Evolutionary conservation across 441 rosid species (phyloP), one percentile per base, ranked within the genome.

Genomic region (Adansonia gregorii): DNA sequence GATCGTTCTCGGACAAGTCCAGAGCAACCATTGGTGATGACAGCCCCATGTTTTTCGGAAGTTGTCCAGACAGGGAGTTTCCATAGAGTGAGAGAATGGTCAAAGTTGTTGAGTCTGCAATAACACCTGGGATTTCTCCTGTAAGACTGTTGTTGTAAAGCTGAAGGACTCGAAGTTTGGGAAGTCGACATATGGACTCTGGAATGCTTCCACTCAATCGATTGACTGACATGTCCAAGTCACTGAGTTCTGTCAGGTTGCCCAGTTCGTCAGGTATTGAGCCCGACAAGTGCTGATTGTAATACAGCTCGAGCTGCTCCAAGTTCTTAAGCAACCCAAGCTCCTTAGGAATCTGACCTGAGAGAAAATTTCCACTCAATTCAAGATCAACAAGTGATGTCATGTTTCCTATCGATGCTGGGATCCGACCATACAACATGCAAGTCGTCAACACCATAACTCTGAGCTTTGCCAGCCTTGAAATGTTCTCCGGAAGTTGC

Each of bases 111-210:
- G 98, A 94, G 71, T 85, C 78, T 67, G 83, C 95, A 74, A 95
- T 81, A 39, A 72, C 85, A 71, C 78, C 83, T 3, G 99, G 97
- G 84, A 95, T 91, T 87, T 87, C 91, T 72, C 99, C 98, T 0
- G 89, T 76, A 58, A 95, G 94, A 81, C 95, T 92, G 87, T 95
- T 95, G 89, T 95, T 95, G 91, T 95, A 95, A 72, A 92, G 76
- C 84, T 95, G 98, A 80, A 95, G 80, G 69, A 83, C 92, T 83
- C 81, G 79, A 24, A 95, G 98, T 78, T 88, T 89, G 0, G 98
- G 98, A 75, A 95, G 97, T 80, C 87, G 87, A 75, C 93, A 90
- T 45, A 95, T 76, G 0, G 94, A 92, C 76, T 88, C 94, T 31
- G 97, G 98, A 78, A 95, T 90, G 51, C 64, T 82, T 43, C 98